A percentile compares a stretch with the other conserved stretches of the same genome.
phyloP scores from a whole-genome alignment of 306 rosid species.

The Mimosa pudica region DNA sequence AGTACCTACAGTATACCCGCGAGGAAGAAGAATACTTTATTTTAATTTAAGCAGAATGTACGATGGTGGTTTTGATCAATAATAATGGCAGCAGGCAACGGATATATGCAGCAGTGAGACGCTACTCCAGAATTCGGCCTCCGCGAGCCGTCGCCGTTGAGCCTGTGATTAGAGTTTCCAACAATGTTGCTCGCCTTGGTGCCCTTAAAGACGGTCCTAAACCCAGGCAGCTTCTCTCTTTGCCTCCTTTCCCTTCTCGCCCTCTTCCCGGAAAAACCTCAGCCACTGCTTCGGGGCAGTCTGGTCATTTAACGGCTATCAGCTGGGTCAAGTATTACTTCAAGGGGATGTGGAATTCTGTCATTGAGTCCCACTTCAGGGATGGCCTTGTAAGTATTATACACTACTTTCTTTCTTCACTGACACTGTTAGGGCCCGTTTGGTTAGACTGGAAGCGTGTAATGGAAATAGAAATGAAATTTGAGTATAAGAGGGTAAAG shows the following conservation, averaged over 20 bases:
- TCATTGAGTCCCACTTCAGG: conserved; percentile 80
- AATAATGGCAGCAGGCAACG: conserved; percentile 15
- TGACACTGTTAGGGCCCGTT: too few relatives aligned
- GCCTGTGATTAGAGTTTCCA: conserved; percentile 71
- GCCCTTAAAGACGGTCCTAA: conserved; percentile 74
- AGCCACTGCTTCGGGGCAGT: conserved; percentile 32
- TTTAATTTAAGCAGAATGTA: conserved; percentile 17
- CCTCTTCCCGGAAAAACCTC: conserved; percentile 64
- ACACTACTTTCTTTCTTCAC: too few relatives aligned
- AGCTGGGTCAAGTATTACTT: conserved; percentile 90
- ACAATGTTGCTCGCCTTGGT: conserved; percentile 75
- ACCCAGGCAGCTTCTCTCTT: conserved; percentile 76
- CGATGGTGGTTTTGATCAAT: conserved; percentile 22
- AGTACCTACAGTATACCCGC: too few relatives aligned
- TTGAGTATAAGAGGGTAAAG: too few relatives aligned
- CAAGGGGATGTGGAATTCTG: conserved; percentile 55
- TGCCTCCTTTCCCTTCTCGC: conserved; percentile 80
- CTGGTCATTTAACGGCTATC: conserved; percentile 64
- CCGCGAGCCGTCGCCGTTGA: conserved; percentile 59
- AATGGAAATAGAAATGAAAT: too few relatives aligned
- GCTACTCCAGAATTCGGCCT: conserved; percentile 62
- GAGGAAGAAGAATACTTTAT: neutral
- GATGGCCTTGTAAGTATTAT: conserved; percentile 74
- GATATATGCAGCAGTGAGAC: conserved; percentile 31
- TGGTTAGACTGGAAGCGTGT: too few relatives aligned